Base-by-base conservation (phyloP, 768 basidiomycete genomes). In the Cystofilobasidium ferigula region DNA sequence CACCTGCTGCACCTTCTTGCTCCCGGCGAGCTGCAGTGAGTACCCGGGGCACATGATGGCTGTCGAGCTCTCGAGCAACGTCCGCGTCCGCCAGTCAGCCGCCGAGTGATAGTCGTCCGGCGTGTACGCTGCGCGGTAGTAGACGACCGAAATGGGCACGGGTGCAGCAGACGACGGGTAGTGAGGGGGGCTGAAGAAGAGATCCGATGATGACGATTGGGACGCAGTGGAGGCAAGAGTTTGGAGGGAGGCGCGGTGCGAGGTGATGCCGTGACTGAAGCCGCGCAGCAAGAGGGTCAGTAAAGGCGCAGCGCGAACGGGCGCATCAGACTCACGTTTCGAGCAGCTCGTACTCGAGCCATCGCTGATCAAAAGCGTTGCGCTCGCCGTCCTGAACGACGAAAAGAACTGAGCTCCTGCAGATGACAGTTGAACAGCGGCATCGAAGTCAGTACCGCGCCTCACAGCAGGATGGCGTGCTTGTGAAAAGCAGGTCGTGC, bases 11-110 rank as follows among this genome's bases (percentile, higher is more conserved):
- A 99, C 84, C 73, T 95, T 95, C 80, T 99, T 99, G 3, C 86
- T 85, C 0, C 94, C 94, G 0, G 93, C 91, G n/a, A 97, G 83
- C 70, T 98, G 94, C 18, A 98, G 81, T 7, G 87, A 84, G 70
- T 97, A 83, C 1, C 84, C 84, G 0, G 94, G 94, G 72, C 94
- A 99, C 69, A 97, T 94, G 79, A 92, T 91, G 0, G 94, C 91
- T 60, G 76, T 79, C 8, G 87, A 88, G 43, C 84, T 80, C 74
- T 98, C 93, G 40, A 98, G 80, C 18, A 83, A 76, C 71, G 87
- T 81, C 10, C 94, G 87, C 1, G 85, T 87, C 10, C 76, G 73
- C 78, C 89, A 98, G 35, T 72, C 69, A 0, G 69, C 18, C 0
- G 82, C 73, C 0, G 84, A 81, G 0, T 85, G 82, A 76, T 87